A percentile compares a stretch with the other conserved stretches of the same genome.
phyloP scores from a whole-genome alignment of 2,329 filamentous ascomycete genomes.

The Diaporthe vaccinii region DNA sequence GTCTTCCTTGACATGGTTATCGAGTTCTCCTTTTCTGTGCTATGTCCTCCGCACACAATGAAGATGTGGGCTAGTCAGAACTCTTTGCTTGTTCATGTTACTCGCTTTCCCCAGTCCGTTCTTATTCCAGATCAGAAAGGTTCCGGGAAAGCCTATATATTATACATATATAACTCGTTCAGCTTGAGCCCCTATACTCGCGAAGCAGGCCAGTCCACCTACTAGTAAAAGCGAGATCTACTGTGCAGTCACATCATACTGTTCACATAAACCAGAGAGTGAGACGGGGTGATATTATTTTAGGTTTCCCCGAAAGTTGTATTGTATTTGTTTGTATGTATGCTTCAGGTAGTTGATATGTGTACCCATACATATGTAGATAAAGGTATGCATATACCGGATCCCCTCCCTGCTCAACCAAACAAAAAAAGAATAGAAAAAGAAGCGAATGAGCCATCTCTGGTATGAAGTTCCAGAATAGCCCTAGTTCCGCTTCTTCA shows the following conservation, averaged over 20 bases:
- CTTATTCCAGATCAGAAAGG: neutral
- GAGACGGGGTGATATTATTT: neutral
- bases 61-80: no score
- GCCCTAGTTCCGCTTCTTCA: no score
- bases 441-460: no score
- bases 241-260: neutral
- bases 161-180: neutral
- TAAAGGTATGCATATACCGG: neutral
- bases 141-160: neutral
- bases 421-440: neutral
- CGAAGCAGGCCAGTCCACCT: neutral
- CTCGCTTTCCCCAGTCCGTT: no score
- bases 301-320: neutral
- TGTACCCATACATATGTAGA: no score
- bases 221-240: neutral
- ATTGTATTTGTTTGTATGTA: neutral
- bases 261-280: neutral
- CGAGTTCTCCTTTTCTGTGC: no score
- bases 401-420: neutral
- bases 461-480: no score
- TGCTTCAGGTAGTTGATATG: neutral
- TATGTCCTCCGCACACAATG: neutral
- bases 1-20: no score
- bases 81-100: neutral
- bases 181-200: neutral